Evolutionary conservation across 2,329 filamentous ascomycete genomes (phyloP).

Genomic region (Hypoxylon rubiginosum): DNA sequence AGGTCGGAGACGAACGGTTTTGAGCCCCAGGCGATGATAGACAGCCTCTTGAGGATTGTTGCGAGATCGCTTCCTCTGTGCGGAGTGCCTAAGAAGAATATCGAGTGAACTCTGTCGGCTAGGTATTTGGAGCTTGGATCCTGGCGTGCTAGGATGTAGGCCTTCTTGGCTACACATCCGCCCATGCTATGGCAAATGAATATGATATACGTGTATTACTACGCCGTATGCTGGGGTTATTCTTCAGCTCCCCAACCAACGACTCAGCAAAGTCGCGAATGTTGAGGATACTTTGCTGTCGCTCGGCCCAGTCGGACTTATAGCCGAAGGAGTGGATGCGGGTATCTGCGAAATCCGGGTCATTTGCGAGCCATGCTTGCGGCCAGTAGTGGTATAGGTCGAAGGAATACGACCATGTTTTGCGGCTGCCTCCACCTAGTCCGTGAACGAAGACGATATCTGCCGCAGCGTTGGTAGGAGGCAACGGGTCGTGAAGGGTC

Average conservation of each 20-base stretch:
- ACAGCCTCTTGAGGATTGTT: slow-evolving; percentile 53
- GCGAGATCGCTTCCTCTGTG: slow-evolving; percentile 58
- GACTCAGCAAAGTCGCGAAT: slow-evolving; percentile 54
- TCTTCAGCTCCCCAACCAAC: slow-evolving; percentile 51
- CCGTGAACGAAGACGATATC: slow-evolving; percentile 35
- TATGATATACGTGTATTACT: slow-evolving; percentile 56
- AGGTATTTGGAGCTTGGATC: slow-evolving; percentile 49
- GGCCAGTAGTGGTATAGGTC: slow-evolving; percentile 33
- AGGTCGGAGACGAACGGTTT: slow-evolving; percentile 58
- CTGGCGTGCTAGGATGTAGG: slow-evolving; percentile 54
- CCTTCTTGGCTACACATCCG: slow-evolving; percentile 56
- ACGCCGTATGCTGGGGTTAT: slow-evolving; percentile 47
- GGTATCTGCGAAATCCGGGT: slow-evolving; percentile 33
- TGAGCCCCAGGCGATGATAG: slow-evolving; percentile 51
- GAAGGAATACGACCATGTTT: slow-evolving; percentile 34
- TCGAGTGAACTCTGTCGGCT: slow-evolving; percentile 50
- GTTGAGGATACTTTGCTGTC: slow-evolving; percentile 36
- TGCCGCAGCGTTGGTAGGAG: neutral
- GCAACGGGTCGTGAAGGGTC: slow-evolving; percentile 15
- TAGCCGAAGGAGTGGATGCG: slow-evolving; percentile 36
- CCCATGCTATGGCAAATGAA: slow-evolving; percentile 63
- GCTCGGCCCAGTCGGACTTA: slow-evolving; percentile 34
- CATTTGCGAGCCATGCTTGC: slow-evolving; percentile 35
- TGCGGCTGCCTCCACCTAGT: slow-evolving; percentile 34
- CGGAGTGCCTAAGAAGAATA: slow-evolving; percentile 59